Evolutionary conservation across 768 basidiomycete genomes (phyloP).

Genomic region (Psilocybe cyanescens): DNA sequence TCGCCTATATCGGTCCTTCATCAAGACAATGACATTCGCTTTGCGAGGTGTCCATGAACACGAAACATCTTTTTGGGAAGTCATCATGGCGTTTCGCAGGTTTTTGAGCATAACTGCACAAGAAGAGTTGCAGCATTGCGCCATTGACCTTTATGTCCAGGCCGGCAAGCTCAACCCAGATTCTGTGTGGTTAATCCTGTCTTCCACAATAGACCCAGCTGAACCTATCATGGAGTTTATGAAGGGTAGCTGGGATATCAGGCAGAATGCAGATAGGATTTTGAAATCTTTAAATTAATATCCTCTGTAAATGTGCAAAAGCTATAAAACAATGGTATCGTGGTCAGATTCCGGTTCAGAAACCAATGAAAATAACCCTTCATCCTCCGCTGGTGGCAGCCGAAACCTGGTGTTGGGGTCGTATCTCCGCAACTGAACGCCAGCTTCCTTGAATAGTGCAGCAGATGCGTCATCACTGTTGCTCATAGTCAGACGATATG

Average conservation of each 20-base stretch:
- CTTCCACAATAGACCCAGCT: conserved; percentile 51
- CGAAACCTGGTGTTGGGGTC: conserved; percentile 46
- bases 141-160: conserved; percentile 64
- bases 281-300: conserved; percentile 26
- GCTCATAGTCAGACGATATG: neutral
- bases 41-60: conserved; percentile 69
- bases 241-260: conserved; percentile 67
- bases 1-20: conserved; percentile 74
- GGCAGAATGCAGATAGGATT: conserved; percentile 42
- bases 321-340: conserved; percentile 14
- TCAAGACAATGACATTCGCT: conserved; percentile 74
- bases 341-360: conserved; percentile 17
- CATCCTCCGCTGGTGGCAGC: conserved; percentile 29
- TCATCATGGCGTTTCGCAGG: conserved; percentile 72
- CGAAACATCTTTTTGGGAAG: conserved; percentile 81
- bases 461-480: conserved; percentile 83
- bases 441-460: conserved; percentile 75
- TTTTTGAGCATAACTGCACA: conserved; percentile 74
- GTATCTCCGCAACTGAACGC: conserved; percentile 78
- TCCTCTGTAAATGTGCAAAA: conserved; percentile 6
- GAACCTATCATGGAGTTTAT: conserved; percentile 52
- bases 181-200: conserved; percentile 82
- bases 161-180: conserved; percentile 71
- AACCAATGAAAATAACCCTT: conserved; percentile 22
- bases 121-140: conserved; percentile 72